phyloP scores from a whole-genome alignment of 768 basidiomycete species.

The Melanogaster broomeanus region DNA sequence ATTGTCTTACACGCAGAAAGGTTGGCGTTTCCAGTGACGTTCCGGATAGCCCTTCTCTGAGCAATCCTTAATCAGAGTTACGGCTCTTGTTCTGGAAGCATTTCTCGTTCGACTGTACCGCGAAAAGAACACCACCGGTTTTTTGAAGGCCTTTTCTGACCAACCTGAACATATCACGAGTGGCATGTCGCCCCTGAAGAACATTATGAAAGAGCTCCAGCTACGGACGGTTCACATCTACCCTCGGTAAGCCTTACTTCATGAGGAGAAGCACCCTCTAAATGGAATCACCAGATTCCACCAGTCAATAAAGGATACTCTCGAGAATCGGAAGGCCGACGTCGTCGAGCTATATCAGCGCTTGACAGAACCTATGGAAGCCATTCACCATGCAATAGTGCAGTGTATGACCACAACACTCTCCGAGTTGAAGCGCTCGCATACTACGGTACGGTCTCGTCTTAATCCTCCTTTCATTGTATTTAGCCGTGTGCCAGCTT shows the following conservation, averaged over 20 bases:
- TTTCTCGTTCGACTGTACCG: slow-evolving; percentile 92
- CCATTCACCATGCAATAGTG: slow-evolving; percentile 89
- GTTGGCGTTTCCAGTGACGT: slow-evolving; percentile 40
- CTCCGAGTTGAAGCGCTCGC: slow-evolving; percentile 85
- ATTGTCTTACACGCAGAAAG: slow-evolving; percentile 90
- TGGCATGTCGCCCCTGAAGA: slow-evolving; percentile 88
- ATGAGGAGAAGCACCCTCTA: background rate
- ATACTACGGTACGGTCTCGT: slow-evolving; percentile 55
- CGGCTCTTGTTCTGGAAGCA: slow-evolving; percentile 81
- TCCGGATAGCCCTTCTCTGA: background rate
- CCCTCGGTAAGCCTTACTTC: slow-evolving; percentile 63
- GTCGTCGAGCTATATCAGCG: slow-evolving; percentile 89
- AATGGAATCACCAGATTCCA: slow-evolving; percentile 68
- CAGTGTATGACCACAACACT: slow-evolving; percentile 94
- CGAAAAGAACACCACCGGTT: slow-evolving; percentile 86
- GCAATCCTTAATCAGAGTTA: slow-evolving; percentile 57
- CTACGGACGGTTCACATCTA: slow-evolving; percentile 88
- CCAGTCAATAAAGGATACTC: slow-evolving; percentile 77
- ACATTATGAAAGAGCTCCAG: slow-evolving; percentile 91
- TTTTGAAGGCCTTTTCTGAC: slow-evolving; percentile 96
- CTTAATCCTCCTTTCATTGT: background rate
- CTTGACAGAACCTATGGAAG: slow-evolving; percentile 83
- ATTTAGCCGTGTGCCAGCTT: slow-evolving; percentile 50
- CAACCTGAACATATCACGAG: slow-evolving; percentile 94
- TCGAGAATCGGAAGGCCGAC: slow-evolving; percentile 84